Evolutionary conservation across 495 filamentous ascomycete species (phyloP), one percentile per base, ranked within the genome.

Genomic region (Geopyxis carbonaria): DNA sequence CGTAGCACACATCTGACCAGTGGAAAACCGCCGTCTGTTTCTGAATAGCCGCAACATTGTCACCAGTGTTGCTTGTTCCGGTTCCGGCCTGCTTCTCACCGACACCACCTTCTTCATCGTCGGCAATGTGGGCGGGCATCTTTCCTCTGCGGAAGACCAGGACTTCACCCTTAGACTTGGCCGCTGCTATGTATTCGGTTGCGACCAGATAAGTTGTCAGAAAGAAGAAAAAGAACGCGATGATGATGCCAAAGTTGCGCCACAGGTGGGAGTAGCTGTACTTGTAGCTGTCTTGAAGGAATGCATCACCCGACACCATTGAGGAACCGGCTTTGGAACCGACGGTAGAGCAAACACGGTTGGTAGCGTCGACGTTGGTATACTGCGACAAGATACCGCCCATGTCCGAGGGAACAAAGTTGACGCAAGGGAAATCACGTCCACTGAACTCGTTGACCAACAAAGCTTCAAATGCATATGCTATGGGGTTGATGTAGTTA

Each of bases 401-500:
- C 6, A 59, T 53, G 0, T 66, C 64, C 14, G 46, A 56, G 2
- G 81, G 82, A 2, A 86, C 64, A 42, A 68, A 78, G 4, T 43
- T 29, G 1, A 66, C 61, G 52, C 85, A 94, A 0, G 20, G 10
- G 46, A 81, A 87, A 0, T 69, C 42, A 4, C 78, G 72, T 22
- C 60, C 56, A 45, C 70, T 64, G 55, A 89, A 94, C 57, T 93
- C 85, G 51, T 94, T 94, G 47, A 91, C 72, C 74, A 94, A 81
- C 8, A 94, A 59, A 2, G 75, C 64, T 58, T 94, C 85, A 51
- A 92, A 94, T 1, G 78, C 73, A 46, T 93, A 94, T 1, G 71
- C 74, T 28, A 94, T 71, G 4, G 84, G 84, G 45, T 93, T 76
- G 9, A 93, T 56, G 45, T 82, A 93, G 46, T 82, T 80, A 24